These are phyloP conservation scores for Parafenestella ontariensis DNA, from an alignment of 2,329 filamentous ascomycete species.

Conservation along the genomic window DNA sequence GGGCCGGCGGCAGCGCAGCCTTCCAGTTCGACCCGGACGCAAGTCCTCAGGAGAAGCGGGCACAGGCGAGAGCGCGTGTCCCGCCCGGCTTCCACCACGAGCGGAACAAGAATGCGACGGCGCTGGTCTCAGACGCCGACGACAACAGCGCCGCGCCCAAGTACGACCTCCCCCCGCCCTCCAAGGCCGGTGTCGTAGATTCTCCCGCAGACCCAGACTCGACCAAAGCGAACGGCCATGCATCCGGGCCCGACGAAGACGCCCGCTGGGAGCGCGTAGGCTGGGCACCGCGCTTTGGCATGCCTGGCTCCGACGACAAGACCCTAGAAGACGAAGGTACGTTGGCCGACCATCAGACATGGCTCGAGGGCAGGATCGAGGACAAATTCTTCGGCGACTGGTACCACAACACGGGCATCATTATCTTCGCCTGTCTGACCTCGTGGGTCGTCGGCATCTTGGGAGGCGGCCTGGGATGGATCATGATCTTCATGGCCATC, in stretches of 20 bases:
- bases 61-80: slow-evolving; percentile 72
- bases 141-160: slow-evolving; percentile 52
- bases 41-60: slow-evolving; percentile 80
- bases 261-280: slow-evolving; percentile 68
- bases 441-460: slow-evolving; percentile 91
- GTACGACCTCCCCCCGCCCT: slow-evolving; percentile 79
- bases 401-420: slow-evolving; percentile 97
- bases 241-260: slow-evolving; percentile 63
- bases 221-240: slow-evolving; percentile 57
- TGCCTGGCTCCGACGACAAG: slow-evolving; percentile 58
- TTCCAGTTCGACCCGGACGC: slow-evolving; percentile 90
- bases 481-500: slow-evolving; percentile 89
- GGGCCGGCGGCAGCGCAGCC: slow-evolving; percentile 78
- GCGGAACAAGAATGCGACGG: slow-evolving; percentile 68
- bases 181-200: slow-evolving; percentile 72
- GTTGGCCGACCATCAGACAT: slow-evolving; percentile 85
- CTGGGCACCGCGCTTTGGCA: slow-evolving; percentile 86
- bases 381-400: slow-evolving; percentile 96
- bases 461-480: slow-evolving; percentile 90
- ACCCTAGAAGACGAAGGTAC: slow-evolving; percentile 66
- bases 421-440: slow-evolving; percentile 86
- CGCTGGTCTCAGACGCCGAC: slow-evolving; percentile 77
- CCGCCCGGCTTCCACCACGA: slow-evolving; percentile 70
- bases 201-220: slow-evolving; percentile 57
- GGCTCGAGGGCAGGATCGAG: slow-evolving; percentile 81